Base-by-base conservation (phyloP, 2,329 filamentous ascomycete species). In the Dryadomyces quercus-mongolicae region DNA sequence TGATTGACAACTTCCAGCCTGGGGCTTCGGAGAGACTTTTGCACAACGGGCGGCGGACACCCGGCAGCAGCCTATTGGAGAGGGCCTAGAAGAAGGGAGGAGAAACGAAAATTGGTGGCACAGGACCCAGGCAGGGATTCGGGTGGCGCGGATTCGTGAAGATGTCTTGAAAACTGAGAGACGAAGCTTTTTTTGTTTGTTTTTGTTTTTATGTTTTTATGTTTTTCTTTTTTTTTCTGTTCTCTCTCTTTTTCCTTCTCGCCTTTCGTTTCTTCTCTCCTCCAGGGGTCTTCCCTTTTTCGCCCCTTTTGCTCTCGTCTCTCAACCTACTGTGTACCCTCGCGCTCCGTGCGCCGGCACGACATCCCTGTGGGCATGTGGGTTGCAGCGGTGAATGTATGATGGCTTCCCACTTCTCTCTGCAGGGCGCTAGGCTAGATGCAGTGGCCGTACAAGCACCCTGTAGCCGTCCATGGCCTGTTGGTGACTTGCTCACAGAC, bases 51-150 rank as follows among this genome's bases (percentile, higher is more conserved):
- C 3, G 25, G n/a, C 47, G 18, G 12, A 36, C 47, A 49, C 47
- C 8, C 47, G 47, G 47, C 47, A 49, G 47, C 47, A 49, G 47
- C n/a, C 18, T 12, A 49, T 49, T 49, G 47, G 46, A 36, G 44
- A 21, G 15, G 18, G 25, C 44, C 18, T 3, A 22, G 44, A 21
- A 21, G 44, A 22, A 13, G 44, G 44, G 12, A 21, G 44, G 21
- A 31, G 6, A 22, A 45, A 2, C 36, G 36, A 40, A 40, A 40
- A 40, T 40, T 4, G 36, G 36, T 40, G 15, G 36, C 36, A 40
- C 36, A 12, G 15, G 36, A 40, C 10, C 15, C 8, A 40, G 8
- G 36, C 36, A 40, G 36, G 36, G 36, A 40, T 40, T 12, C 10
- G 36, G 36, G 36, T 31, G 25, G 25, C 25, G 25, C 25, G 25